A percentile compares a stretch with the other conserved stretches of the same genome.
Conservation (phyloP, 1,139 yeast genomes). For the Ogataea hybrid region DNA sequence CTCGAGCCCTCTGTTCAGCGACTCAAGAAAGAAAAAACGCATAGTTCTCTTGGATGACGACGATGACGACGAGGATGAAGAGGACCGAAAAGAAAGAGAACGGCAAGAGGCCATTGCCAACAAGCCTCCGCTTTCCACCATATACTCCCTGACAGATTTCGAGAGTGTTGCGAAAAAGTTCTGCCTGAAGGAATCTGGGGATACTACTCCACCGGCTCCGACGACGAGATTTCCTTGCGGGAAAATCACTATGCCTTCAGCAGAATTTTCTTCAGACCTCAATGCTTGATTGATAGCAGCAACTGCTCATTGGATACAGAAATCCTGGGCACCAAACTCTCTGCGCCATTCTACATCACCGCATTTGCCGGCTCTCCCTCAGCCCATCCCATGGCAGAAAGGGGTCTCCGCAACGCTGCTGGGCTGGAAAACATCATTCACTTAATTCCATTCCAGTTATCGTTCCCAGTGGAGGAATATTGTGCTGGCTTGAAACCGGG, state of each 20-base stretch:
- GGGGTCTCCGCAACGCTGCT: conserved; percentile 44
- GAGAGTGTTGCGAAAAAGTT: conserved; percentile 35
- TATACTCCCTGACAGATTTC: conserved; percentile 37
- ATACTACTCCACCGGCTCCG: conserved; percentile 38
- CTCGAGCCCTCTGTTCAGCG: conserved; percentile 18
- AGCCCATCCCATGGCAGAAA: conserved; percentile 66
- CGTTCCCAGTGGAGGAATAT: conserved; percentile 49
- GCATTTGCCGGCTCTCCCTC: conserved; percentile 66
- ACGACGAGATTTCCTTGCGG: conserved; percentile 37
- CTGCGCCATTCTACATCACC: conserved; percentile 60
- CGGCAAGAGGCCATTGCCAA: conserved; percentile 24
- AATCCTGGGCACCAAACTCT: conserved; percentile 41
- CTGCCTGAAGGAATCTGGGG: conserved; percentile 35
- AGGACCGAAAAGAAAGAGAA: conserved; percentile 26
- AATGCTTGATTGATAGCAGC: conserved; percentile 42
- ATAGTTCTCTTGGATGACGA: conserved; percentile 25
- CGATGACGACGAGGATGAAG: conserved; percentile 28
- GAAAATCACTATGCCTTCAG: conserved; percentile 40
- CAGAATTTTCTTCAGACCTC: conserved; percentile 43
- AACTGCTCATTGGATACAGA: conserved; percentile 38
- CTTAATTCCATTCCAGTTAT: conserved; percentile 50
- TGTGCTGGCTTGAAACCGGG: conserved; percentile 38
- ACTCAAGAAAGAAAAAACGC: conserved; percentile 19
- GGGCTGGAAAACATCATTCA: conserved; percentile 46
- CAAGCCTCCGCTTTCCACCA: conserved; percentile 34